Evolutionary conservation across 208 protist species (phyloP), one percentile per base, ranked within the genome.

Genomic region (Wallacemonas sp.): DNA sequence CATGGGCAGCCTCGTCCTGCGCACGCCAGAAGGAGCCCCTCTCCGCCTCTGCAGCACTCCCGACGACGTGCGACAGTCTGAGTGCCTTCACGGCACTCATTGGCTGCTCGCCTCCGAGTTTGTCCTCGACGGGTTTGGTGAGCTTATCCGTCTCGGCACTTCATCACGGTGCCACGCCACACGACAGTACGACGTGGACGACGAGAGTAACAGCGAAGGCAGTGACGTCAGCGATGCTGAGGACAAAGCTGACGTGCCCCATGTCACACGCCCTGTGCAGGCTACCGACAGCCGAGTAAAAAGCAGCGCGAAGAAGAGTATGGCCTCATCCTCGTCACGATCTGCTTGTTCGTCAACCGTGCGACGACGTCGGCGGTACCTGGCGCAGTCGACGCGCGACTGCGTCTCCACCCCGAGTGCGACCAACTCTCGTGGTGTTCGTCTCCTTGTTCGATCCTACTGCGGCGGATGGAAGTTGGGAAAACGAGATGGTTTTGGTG

Each of bases 401-500:
- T 58, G 51, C 1, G 9, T 38, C 15, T 24, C 51, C n/a, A 22
- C 30, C 11, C 17, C 2, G 6, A 24, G 31, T 24, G 17, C 51
- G 30, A 3, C 54, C 19, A 62, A 65, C n/a, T 33, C 60, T 14
- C 27, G 59, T 9, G 66, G 69, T 11, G 34, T 68, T 19, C 5
- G 51, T 38, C n/a, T 58, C 15, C 30, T 42, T 2, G 51, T 58
- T 15, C 6, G 19, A 19, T 75, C 78, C 30, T 85, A 85, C 53
- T 92, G 82, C 59, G 86, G 86, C 2, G 49, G 61, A 24, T 92
- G 86, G 86, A 44, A 65, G n/a, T 58, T 19, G 12, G 86, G 82
- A 17, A 55, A 69, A 5, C 79, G 75, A 30, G 75, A 89, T 47
- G 82, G 86, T 21, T 92, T 92, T 63, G 86, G 81, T 38, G 77